A percentile compares a stretch with the other conserved stretches of the same genome.
phyloP scores from a whole-genome alignment of 1,139 yeast genomes.

The Lodderomyces theae region DNA sequence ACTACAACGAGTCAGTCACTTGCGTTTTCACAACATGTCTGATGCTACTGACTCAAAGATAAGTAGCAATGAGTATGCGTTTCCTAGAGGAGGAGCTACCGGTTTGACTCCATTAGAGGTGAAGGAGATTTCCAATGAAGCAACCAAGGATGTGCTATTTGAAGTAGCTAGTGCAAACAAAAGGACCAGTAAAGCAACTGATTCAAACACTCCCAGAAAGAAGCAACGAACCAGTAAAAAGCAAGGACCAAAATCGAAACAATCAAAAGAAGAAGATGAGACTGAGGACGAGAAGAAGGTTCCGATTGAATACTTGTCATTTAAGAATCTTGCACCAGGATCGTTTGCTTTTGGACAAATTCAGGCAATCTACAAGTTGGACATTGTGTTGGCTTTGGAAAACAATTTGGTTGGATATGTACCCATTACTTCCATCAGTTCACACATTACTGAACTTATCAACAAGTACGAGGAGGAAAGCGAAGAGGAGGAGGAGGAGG shows the following conservation, averaged over 20 bases:
- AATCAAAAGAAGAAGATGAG: conserved; percentile 20
- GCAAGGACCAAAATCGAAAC: conserved; percentile 28
- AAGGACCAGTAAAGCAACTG: conserved; percentile 26
- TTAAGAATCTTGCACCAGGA: conserved; percentile 66
- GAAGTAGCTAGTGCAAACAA: conserved; percentile 42
- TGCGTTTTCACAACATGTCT: conserved; percentile 14
- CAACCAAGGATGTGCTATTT: conserved; percentile 79
- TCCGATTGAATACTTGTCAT: conserved; percentile 58
- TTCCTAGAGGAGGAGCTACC: conserved; percentile 94
- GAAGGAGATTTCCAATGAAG: conserved; percentile 91
- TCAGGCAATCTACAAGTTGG: conserved; percentile 55
- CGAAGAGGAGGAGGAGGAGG: conserved; percentile 45
- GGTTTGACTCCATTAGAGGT: conserved; percentile 86
- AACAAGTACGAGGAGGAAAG: conserved; percentile 46
- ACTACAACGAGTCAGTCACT: neutral
- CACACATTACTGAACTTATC: conserved; percentile 54
- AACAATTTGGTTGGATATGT: conserved; percentile 80
- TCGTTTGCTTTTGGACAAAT: conserved; percentile 77
- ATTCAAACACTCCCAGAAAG: conserved; percentile 24
- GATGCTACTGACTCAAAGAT: conserved; percentile 20
- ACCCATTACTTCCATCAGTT: conserved; percentile 72
- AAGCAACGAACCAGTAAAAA: conserved; percentile 27
- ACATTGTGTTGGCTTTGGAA: conserved; percentile 70
- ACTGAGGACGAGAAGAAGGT: conserved; percentile 27
- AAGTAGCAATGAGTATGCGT: conserved; percentile 62